Conservation (phyloP, 2,329 filamentous ascomycete species). For the Geosmithia morbida region DNA sequence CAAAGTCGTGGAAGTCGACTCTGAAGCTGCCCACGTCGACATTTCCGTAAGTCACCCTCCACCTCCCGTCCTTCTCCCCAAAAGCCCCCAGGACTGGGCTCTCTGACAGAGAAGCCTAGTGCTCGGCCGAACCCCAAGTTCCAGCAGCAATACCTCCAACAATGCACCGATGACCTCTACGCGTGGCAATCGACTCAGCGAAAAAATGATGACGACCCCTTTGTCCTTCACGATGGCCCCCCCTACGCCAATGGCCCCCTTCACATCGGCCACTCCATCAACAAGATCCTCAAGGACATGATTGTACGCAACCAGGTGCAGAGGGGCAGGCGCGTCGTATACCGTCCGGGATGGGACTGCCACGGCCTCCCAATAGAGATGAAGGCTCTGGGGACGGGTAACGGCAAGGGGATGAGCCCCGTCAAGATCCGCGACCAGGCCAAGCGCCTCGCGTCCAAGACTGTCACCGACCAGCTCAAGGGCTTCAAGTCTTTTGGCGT, state of each 20-base stretch:
- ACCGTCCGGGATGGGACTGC: conserved; percentile 93
- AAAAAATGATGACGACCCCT: conserved; percentile 38
- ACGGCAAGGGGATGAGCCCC: conserved; percentile 26
- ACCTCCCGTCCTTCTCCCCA: not conserved
- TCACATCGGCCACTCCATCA: conserved; percentile 87
- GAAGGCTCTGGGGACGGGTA: conserved; percentile 60
- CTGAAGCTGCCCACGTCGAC: conserved; percentile 60
- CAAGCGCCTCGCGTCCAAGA: conserved; percentile 49
- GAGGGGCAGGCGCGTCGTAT: conserved; percentile 55
- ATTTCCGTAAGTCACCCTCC: conserved; percentile 45
- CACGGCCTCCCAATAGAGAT: conserved; percentile 95
- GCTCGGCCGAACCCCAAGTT: conserved; percentile 34
- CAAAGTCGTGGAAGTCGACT: conserved; percentile 58
- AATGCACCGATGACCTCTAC: conserved; percentile 81
- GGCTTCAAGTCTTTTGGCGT: conserved; percentile 61
- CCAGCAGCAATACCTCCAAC: conserved; percentile 47
- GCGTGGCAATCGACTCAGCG: conserved; percentile 59
- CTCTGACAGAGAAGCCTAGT: conserved; percentile 16
- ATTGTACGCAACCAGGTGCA: conserved; percentile 71
- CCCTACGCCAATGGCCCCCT: conserved; percentile 91
- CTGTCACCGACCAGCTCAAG: conserved; percentile 58
- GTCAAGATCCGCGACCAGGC: conserved; percentile 51
- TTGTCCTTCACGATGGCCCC: conserved; percentile 86
- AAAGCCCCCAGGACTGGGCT: not conserved
- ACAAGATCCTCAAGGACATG: conserved; percentile 95